These are phyloP conservation scores for Ceratobasidium sp. DNA, from an alignment of 1,284 basidiomycete genomes.

Conservation along the genomic window DNA sequence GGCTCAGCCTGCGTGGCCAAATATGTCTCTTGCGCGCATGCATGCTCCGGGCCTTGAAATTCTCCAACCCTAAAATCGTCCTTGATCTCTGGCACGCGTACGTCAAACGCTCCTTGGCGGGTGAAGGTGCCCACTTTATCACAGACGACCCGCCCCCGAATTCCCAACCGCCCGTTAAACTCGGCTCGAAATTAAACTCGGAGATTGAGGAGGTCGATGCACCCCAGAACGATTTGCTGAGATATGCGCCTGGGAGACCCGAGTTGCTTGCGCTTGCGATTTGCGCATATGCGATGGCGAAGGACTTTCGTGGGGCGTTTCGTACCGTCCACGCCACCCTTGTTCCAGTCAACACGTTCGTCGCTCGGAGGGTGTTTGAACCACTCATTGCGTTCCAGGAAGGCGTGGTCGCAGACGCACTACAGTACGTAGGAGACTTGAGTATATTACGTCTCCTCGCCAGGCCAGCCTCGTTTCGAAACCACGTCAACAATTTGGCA, in stretches of 20 bases:
- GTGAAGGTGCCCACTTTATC: neutral
- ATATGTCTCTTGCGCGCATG: conserved; percentile 12
- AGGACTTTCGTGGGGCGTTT: conserved; percentile 66
- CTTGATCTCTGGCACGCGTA: conserved; percentile 8
- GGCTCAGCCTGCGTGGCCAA: conserved; percentile 24
- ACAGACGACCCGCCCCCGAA: neutral
- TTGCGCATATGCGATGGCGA: conserved; percentile 67
- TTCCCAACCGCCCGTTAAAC: neutral
- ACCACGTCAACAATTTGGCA: conserved; percentile 55
- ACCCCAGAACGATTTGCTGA: neutral
- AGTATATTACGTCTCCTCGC: conserved; percentile 63
- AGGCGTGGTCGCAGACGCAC: conserved; percentile 53
- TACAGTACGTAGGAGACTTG: conserved; percentile 60
- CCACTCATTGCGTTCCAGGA: conserved; percentile 53
- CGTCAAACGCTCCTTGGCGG: neutral
- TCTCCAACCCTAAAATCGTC: conserved; percentile 15
- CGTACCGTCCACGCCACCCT: conserved; percentile 56
- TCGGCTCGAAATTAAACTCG: neutral
- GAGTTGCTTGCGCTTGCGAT: conserved; percentile 63
- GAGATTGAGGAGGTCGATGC: neutral
- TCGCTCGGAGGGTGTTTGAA: conserved; percentile 54
- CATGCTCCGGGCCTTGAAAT: conserved; percentile 9
- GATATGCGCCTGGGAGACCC: conserved; percentile 40
- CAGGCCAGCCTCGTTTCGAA: conserved; percentile 61
- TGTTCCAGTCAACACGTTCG: conserved; percentile 55